Evolutionary conservation across 2,329 filamentous ascomycete species (phyloP), one percentile per base, ranked within the genome.

Genomic region (Diaporthe batatas): DNA sequence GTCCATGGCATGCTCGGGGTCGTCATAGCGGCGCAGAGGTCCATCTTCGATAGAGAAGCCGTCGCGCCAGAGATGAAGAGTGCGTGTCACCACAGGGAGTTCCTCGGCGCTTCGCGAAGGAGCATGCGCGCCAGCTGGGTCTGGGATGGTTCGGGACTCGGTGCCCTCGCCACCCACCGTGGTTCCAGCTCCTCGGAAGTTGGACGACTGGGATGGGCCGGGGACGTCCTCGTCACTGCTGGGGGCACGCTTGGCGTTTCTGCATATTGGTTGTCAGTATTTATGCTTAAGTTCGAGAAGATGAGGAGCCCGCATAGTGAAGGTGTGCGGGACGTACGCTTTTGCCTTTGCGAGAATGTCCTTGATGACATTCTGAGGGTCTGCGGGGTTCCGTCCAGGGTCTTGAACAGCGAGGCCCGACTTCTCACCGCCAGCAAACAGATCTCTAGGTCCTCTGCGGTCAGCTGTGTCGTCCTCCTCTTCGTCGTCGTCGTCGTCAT

Each of bases 11-110:
- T 96, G 95, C 39, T 87, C 88, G 0, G 93, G 93, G 80, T 96
- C 93, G 78, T 95, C 92, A 79, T 94, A 96, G 71, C 93, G 90
- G 80, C 89, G 91, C 49, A 96, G 89, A 59, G 91, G 89, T 36
- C 94, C 94, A 78, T 96, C 93, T 73, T 95, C 94, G 74, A 97
- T 91, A 76, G 93, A 96, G 83, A 96, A 96, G 18, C 94, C 94
- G 79, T 97, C 92, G 54, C 89, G 88, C 94, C 94, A 97, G 57
- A 96, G 87, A 78, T 96, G 94, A 69, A 97, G 86, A 14, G 90
- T 88, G 67, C 93, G 91, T 67, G 21, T 80, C 82, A 69, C 71
- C 12, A 72, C 64, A 16, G 74, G 77, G 79, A 10, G 77, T 59
- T 78, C 78, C 73, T 76, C 80, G 29, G 55, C 53, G 23, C 55